phyloP scores from a whole-genome alignment of 495 filamentous ascomycete genomes.

The Clavariopsis aquatica region DNA sequence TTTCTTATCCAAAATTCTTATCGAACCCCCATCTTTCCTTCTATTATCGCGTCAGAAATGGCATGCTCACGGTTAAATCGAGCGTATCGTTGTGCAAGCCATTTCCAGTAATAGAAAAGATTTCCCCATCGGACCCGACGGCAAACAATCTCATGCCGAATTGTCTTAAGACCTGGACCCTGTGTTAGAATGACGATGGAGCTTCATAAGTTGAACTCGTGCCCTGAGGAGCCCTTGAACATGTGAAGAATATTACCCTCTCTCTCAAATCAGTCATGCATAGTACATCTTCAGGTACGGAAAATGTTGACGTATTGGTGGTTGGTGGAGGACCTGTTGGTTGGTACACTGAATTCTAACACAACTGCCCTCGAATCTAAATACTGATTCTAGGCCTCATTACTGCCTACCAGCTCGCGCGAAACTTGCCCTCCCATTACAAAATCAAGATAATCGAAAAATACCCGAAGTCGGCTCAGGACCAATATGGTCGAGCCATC shows the following conservation, averaged over 20 bases:
- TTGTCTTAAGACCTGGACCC: neutral
- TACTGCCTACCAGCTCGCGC: conserved; percentile 48
- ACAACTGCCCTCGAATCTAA: neutral
- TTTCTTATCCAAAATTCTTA: neutral
- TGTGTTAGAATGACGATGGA: neutral
- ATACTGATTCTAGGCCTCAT: conserved; percentile 44
- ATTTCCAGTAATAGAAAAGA: neutral
- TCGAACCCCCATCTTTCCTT: neutral
- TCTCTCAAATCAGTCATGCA: neutral
- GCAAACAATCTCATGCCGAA: neutral
- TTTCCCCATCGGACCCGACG: neutral
- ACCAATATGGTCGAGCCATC: conserved; percentile 50
- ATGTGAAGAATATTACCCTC: neutral
- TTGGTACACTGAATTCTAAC: conserved; percentile 4
- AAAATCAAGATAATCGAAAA: conserved; percentile 48
- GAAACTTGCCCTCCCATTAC: conserved; percentile 29
- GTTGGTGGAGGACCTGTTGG: conserved; percentile 33
- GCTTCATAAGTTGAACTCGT: neutral
- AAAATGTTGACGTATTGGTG: conserved; percentile 28
- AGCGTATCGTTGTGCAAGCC: neutral
- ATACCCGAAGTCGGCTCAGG: conserved; percentile 46
- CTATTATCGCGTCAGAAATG: neutral
- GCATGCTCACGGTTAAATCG: neutral
- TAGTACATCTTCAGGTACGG: neutral
- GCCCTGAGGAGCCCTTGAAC: neutral